Percentiles rank a stretch among this genome's conserved stretches.
Conservation (phyloP, 495 filamentous ascomycete genomes). For the Aspergillus hancockii region DNA sequence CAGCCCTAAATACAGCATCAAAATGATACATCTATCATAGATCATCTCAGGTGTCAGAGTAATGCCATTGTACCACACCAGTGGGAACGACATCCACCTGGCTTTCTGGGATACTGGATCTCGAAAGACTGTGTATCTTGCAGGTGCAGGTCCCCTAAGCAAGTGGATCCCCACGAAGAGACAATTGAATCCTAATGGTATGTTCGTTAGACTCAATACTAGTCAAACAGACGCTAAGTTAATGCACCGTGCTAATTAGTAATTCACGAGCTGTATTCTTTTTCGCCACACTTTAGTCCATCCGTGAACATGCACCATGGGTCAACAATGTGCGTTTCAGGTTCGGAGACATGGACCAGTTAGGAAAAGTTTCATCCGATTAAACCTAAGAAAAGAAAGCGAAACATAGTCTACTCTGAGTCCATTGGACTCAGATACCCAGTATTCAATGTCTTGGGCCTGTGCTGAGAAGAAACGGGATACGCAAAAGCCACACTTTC, state of each 20-base stretch:
- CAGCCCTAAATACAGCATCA: slow-evolving; percentile 1
- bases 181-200: neutral
- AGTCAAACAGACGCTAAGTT: neutral
- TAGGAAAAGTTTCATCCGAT: slow-evolving; percentile 4
- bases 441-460: too few relatives aligned
- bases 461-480: neutral
- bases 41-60: slow-evolving; percentile 3
- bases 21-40: slow-evolving; percentile 7
- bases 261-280: neutral
- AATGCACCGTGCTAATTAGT: neutral
- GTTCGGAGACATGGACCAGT: neutral
- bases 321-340: neutral
- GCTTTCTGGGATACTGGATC: slow-evolving; percentile 9
- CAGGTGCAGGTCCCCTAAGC: neutral
- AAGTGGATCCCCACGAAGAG: neutral
- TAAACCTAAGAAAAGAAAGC: neutral
- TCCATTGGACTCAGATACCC: slow-evolving; percentile 1
- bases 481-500: slow-evolving; percentile 14
- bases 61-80: neutral
- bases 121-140: slow-evolving; percentile 9
- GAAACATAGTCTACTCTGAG: neutral
- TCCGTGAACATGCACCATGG: too few relatives aligned
- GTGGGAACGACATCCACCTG: slow-evolving; percentile 1
- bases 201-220: neutral
- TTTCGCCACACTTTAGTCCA: neutral